Evolutionary conservation across 225 moss, liverwort and hornwort genomes (phyloP), one percentile per base, ranked within the genome.

Genomic region (Straminergon stramineum): DNA sequence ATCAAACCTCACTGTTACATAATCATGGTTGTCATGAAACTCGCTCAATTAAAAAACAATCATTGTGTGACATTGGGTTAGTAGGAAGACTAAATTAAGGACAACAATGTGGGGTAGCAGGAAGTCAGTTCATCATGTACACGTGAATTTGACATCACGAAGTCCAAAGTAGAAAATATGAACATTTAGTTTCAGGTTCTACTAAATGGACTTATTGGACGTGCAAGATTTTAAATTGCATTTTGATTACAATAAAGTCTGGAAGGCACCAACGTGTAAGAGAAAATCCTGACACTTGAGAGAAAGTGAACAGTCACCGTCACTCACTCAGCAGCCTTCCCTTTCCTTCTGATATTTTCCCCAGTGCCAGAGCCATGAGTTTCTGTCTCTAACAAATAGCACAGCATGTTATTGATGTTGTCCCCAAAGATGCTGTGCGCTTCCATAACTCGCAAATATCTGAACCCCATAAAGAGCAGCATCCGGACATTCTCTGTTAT

Each of bases 401-500:
- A 98, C 88, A 98, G 91, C 93, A 98, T 97, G 80, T 98, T 96
- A 89, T 98, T 96, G 88, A 98, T 95, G 85, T 97, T 96, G 90
- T 97, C 97, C 66, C 96, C 98, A 89, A 98, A 97, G 85, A 98
- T 98, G 93, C 93, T 95, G 82, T 91, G 90, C 51, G 97, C 97
- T 93, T 98, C 98, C 91, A 96, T 94, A 62, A 98, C 98, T 88
- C 93, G 95, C 78, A 96, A 91, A 83, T 97, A 98, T 88, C 97
- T 96, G 91, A 98, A 98, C n/a, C 98, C 98, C 98, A 98, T 98
- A 11, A 95, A 98, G 79, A 98, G 93, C 65, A 98, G 94, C 97
- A 95, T 96, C 88, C 97, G 94, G 30, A 96, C 92, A 78, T 93
- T 98, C 90, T 94, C 95, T 17, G 98, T 90, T 63, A 96, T 93